Evolutionary conservation across 2,329 filamentous ascomycete species (phyloP).

Genomic region (Scedosporium boydii): DNA sequence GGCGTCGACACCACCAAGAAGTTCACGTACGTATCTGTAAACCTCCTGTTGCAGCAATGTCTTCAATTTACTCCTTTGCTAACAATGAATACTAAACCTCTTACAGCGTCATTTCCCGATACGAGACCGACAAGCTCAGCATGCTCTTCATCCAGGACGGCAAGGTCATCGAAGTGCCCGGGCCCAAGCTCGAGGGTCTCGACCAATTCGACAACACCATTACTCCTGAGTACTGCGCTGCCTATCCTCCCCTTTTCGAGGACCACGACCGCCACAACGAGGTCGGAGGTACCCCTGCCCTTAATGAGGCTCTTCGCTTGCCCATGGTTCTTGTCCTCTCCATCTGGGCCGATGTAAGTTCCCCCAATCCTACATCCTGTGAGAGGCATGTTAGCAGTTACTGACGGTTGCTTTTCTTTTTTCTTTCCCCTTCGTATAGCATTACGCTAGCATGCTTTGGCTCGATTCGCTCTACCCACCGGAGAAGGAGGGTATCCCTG

Average conservation of each 20-base stretch:
- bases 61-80: background rate
- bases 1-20: conserved; percentile 47
- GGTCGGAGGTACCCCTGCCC: conserved; percentile 45
- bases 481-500: conserved; percentile 15
- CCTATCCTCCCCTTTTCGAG: conserved; percentile 44
- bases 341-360: conserved; percentile 36
- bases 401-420: background rate
- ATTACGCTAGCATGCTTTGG: conserved; percentile 63
- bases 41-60: background rate
- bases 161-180: conserved; percentile 37
- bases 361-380: background rate
- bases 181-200: conserved; percentile 21
- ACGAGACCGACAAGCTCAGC: conserved; percentile 5
- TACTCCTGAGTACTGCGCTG: conserved; percentile 46
- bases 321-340: conserved; percentile 59
- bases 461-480: conserved; percentile 57
- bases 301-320: conserved; percentile 42
- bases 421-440: conserved; percentile 14
- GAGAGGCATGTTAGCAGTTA: background rate
- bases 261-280: conserved; percentile 40
- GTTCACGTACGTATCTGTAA: conserved; percentile 28
- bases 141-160: conserved; percentile 50
- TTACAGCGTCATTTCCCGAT: conserved; percentile 6
- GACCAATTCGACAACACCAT: conserved; percentile 51
- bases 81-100: background rate